Percentiles rank a stretch among this genome's conserved stretches.
phyloP scores from a whole-genome alignment of 805 yeast species.

The Hanseniaspora mollemarum region DNA sequence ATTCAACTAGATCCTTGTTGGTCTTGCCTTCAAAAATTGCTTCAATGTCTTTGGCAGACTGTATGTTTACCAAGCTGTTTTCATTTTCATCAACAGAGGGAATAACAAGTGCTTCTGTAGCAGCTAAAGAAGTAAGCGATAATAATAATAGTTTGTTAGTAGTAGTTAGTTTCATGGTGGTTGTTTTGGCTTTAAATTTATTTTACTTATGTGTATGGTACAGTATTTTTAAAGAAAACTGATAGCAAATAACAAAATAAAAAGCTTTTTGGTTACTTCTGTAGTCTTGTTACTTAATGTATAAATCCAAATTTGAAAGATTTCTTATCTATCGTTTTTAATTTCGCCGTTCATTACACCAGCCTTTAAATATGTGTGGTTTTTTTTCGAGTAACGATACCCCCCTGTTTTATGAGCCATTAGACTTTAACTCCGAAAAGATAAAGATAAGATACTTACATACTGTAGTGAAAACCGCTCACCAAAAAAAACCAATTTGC shows the following conservation, averaged over 20 bases:
- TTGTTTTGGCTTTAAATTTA: background rate
- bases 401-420: background rate
- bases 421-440: background rate
- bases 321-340: background rate
- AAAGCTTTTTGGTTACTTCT: no score
- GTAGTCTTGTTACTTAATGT: no score
- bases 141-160: constrained; percentile 18
- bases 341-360: background rate
- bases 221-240: background rate
- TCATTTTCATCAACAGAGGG: constrained; percentile 35
- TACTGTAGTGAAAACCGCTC: background rate
- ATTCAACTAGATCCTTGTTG: constrained; percentile 19
- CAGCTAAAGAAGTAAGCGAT: constrained; percentile 30
- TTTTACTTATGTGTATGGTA: background rate
- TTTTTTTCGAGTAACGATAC: background rate
- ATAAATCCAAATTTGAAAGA: no score
- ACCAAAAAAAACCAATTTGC: background rate
- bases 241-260: background rate
- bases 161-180: constrained; percentile 1
- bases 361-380: background rate
- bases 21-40: constrained; percentile 13
- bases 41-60: constrained; percentile 30
- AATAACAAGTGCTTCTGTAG: constrained; percentile 48
- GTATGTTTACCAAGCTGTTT: constrained; percentile 18
- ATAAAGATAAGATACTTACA: background rate